Evolutionary conservation across 2,329 filamentous ascomycete genomes (phyloP).

Genomic region (Fusarium sororula): DNA sequence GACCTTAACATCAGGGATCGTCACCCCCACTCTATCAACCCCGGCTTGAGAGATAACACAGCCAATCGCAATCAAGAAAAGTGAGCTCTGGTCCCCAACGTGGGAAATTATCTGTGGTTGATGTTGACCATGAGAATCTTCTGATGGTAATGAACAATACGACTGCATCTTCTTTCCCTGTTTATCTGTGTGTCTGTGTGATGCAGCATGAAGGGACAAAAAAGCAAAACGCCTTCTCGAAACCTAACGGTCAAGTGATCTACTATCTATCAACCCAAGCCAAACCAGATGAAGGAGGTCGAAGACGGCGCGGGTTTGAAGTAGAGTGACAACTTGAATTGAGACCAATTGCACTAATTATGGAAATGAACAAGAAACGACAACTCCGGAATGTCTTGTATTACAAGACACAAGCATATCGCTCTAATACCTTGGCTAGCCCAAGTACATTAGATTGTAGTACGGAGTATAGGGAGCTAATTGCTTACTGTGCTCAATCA

Average conservation of each 20-base stretch:
- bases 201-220: conserved; percentile 1
- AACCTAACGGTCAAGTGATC: not conserved
- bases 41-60: conserved; percentile 6
- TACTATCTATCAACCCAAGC: not conserved
- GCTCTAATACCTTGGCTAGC: not conserved
- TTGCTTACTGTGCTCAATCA: not conserved
- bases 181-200: not conserved
- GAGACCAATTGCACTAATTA: not conserved
- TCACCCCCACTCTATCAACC: conserved; percentile 21
- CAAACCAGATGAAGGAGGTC: not conserved
- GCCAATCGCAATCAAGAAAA: conserved; percentile 24
- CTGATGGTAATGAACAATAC: not conserved
- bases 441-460: not conserved
- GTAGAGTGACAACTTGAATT: not conserved
- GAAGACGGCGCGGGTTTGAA: not conserved
- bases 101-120: conserved; percentile 41
- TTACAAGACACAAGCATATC: not conserved
- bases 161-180: not conserved
- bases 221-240: conserved; percentile 23
- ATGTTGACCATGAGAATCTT: not conserved
- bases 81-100: conserved; percentile 26
- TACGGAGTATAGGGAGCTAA: not conserved
- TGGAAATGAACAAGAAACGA: conserved; percentile 6
- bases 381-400: conserved; percentile 4
- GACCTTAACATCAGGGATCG: conserved; percentile 7